These are phyloP conservation scores for Nothomitra cinnamomea DNA, from an alignment of 2,329 filamentous ascomycete species.

Conservation along the genomic window DNA sequence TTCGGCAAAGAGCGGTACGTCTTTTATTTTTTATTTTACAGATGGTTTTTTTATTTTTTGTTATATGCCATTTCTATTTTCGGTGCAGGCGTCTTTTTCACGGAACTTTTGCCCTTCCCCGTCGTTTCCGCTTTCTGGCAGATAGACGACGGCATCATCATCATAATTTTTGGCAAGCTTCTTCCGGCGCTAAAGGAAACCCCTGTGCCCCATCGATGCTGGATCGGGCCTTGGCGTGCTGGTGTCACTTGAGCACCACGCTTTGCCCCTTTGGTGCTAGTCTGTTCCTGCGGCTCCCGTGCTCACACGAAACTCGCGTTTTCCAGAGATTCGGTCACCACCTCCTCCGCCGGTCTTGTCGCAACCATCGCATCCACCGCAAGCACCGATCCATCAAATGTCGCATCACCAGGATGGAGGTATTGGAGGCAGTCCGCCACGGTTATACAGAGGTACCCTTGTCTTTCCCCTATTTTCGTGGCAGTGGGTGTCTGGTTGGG, in stretches of 20 bases:
- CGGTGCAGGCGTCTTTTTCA: not conserved
- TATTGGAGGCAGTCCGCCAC: not conserved
- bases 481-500: no score
- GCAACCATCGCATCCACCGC: not conserved
- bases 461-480: no score
- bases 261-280: not conserved
- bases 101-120: not conserved
- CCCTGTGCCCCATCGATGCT: not conserved
- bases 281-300: not conserved
- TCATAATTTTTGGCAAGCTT: not conserved
- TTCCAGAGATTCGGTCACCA: not conserved
- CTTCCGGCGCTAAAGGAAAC: not conserved
- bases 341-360: not conserved
- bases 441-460: not conserved
- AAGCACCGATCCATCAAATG: conserved; percentile 1
- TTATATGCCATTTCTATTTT: not conserved
- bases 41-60: not conserved
- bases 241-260: not conserved
- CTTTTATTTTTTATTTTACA: not conserved
- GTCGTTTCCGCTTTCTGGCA: not conserved
- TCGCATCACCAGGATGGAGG: not conserved
- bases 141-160: no score
- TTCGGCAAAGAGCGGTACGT: not conserved
- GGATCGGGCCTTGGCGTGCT: not conserved
- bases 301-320: not conserved